Conservation (phyloP, 202 grass and related monocot genomes). For the Schoenoplectus tabernaemontani region DNA sequence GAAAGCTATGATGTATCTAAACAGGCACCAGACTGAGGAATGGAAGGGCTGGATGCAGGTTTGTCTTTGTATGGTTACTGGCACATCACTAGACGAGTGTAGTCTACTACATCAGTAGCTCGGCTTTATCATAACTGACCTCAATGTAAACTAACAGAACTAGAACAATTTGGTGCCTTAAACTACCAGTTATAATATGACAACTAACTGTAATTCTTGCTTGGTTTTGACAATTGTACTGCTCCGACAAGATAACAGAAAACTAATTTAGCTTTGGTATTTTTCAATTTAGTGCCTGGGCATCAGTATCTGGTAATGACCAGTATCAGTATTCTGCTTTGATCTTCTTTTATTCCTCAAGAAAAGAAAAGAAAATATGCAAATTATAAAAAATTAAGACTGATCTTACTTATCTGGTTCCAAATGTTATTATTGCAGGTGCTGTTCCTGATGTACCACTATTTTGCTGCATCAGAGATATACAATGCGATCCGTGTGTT, state of each 20-base stretch:
- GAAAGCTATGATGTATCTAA: constrained; percentile 82
- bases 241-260: background rate
- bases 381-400: background rate
- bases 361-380: background rate
- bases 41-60: constrained; percentile 99
- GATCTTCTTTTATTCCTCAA: background rate
- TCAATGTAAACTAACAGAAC: background rate
- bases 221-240: background rate
- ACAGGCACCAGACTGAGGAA: constrained; percentile 98
- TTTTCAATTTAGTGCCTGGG: background rate
- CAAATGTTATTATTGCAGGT: constrained; percentile 40
- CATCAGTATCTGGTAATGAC: background rate
- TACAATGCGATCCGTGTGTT: constrained; percentile 98
- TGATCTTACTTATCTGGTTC: background rate
- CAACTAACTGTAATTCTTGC: background rate
- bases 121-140: background rate
- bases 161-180: background rate
- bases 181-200: background rate
- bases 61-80: constrained; percentile 23
- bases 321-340: background rate
- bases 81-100: background rate
- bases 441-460: constrained; percentile 97
- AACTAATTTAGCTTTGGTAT: background rate
- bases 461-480: constrained; percentile 85
- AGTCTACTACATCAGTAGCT: background rate